Base-by-base conservation (phyloP, 2,329 filamentous ascomycete genomes). In the Raffaelea ambrosiae region DNA sequence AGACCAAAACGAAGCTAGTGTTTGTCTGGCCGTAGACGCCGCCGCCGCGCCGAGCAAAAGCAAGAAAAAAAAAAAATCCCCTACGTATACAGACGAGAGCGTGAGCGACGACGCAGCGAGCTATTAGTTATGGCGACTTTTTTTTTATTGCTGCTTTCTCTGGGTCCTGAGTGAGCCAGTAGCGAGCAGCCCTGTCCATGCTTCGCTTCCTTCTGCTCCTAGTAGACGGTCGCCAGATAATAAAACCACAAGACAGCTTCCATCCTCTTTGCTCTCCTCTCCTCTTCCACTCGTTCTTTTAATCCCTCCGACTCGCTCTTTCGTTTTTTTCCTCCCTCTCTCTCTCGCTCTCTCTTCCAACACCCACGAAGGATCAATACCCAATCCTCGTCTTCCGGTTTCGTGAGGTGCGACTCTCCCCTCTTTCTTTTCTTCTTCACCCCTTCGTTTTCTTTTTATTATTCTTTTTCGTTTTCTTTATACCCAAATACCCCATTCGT, bases 351-450 rank as follows among this genome's bases (percentile, higher is more conserved):
- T 56, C 61, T 61, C 61, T 61, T 56, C 59, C 64, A 58, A 66
- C 66, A 73, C 71, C 71, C 70, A 71, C 70, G 71, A 70, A 72
- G 71, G 71, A 61, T 56, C 58, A 43, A 66, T 63, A 59, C 63
- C 48, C 52, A 47, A 51, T 53, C 54, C 50, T 55, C 53, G 61
- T 66, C 61, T 63, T 67, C 66, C 62, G 63, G 68, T 57, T 60
- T 71, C 69, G 71, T 74, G 72, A 56, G 54, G 54, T 53, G 55
- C 54, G 52, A 53, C 53, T 53, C 42, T 48, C 49, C 50, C 50
- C 51, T 51, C 49, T 47, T 46, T 35, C 33, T 22, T 41, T 31
- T 13, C 16, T 46, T 46, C 48, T 40, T 21, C n/a, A 22, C 44
- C 22, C 21, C 29, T 21, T 22, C 29, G 11, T 11, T n/a, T 39